Evolutionary conservation across 257 asterid genomes (phyloP).

Genomic region (Gentiana dahurica): DNA sequence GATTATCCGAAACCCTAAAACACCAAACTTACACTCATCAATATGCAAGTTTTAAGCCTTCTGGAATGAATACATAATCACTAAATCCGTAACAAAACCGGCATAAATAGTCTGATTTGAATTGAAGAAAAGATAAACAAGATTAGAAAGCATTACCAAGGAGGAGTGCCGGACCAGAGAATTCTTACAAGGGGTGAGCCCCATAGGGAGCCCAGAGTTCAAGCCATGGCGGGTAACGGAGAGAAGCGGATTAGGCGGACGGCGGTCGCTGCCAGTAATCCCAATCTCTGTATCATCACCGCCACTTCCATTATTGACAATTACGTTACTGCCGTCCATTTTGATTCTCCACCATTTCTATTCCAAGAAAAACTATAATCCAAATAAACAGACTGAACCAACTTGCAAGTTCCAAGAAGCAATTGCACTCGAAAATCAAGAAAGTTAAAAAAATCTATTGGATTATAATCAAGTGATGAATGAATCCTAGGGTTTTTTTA

Average conservation of each 20-base stretch:
- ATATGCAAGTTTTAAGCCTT: background rate
- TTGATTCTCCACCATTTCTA: slow-evolving; percentile 51
- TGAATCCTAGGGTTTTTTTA: slow-evolving; percentile 9
- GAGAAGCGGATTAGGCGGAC: slow-evolving; percentile 57
- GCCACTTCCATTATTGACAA: slow-evolving; percentile 26
- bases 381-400: background rate
- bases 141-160: slow-evolving; percentile 33
- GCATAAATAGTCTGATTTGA: background rate
- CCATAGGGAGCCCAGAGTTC: slow-evolving; percentile 26
- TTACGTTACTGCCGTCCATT: slow-evolving; percentile 74
- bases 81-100: background rate
- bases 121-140: background rate
- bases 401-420: background rate
- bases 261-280: slow-evolving; percentile 46
- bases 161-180: slow-evolving; percentile 59
- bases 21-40: no score
- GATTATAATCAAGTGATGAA: background rate
- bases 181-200: slow-evolving; percentile 25
- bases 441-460: background rate
- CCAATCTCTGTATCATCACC: slow-evolving; percentile 21
- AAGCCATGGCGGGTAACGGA: slow-evolving; percentile 33
- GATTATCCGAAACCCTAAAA: no score
- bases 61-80: background rate
- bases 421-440: background rate
- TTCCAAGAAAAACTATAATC: background rate